These are phyloP conservation scores for Floccularia luteovirens DNA, from an alignment of 768 basidiomycete species.

Conservation along the genomic window DNA sequence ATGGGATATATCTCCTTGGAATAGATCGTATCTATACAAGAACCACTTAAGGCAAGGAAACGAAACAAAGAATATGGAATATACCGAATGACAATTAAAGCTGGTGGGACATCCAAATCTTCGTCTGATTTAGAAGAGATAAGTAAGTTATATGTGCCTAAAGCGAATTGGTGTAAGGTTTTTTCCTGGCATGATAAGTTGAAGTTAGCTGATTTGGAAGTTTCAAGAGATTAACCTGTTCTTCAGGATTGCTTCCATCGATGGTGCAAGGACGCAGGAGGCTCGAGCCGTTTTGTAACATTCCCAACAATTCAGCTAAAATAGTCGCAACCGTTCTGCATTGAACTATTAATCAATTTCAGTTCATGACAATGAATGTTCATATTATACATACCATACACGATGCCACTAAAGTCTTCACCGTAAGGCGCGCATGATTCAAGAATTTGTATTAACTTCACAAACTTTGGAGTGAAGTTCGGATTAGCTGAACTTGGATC, in stretches of 20 bases:
- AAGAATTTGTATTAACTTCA: constrained; percentile 51
- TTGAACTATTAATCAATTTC: constrained; percentile 34
- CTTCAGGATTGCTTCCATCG: constrained; percentile 22
- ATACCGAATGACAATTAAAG: constrained; percentile 56
- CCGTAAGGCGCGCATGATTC: constrained; percentile 45
- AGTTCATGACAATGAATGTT: constrained; percentile 2
- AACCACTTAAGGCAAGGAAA: not conserved
- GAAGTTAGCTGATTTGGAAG: not conserved
- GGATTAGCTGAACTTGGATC: constrained; percentile 47
- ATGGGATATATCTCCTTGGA: constrained; percentile 56
- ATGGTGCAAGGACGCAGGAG: constrained; percentile 52
- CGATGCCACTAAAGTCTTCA: constrained; percentile 55
- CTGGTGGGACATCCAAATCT: constrained; percentile 52
- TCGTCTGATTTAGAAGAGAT: constrained; percentile 52
- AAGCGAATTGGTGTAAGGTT: constrained; percentile 38
- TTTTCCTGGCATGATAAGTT: constrained; percentile 29
- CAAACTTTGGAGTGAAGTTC: constrained; percentile 66
- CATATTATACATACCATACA: constrained; percentile 42
- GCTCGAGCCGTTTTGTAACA: constrained; percentile 37
- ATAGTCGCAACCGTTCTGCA: constrained; percentile 43
- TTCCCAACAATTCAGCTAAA: constrained; percentile 53
- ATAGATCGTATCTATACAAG: constrained; percentile 46
- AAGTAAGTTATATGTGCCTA: constrained; percentile 57
- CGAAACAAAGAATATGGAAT: constrained; percentile 7
- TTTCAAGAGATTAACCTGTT: constrained; percentile 13